Percentiles rank a stretch among this genome's conserved stretches.
Evolutionary conservation across 148 eudicot species (phyloP).

Genomic region (Amaranthus palmeri): DNA sequence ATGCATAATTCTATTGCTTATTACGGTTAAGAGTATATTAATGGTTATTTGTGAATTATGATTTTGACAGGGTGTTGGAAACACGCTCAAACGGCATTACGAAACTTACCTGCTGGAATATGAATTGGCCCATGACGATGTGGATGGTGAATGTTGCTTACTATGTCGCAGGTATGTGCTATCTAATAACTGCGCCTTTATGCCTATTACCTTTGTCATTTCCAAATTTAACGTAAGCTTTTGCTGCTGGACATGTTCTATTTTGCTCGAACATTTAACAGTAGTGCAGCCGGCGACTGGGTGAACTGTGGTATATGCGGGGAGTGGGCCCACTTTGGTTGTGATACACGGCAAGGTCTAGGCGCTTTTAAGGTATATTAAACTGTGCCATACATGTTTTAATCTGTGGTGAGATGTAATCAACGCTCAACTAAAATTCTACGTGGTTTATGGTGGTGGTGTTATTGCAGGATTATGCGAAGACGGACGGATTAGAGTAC

Average conservation of each 20-base stretch:
- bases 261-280: slow-evolving; percentile 26
- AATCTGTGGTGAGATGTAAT: too few species aligned
- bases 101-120: slow-evolving; percentile 90
- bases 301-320: slow-evolving; percentile 96
- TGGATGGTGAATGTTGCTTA: slow-evolving; percentile 97
- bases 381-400: background rate
- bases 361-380: slow-evolving; percentile 85
- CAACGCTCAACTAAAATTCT: too few species aligned
- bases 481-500: slow-evolving; percentile 96
- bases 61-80: slow-evolving; percentile 80
- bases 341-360: slow-evolving; percentile 92
- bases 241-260: background rate
- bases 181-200: background rate
- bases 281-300: slow-evolving; percentile 99
- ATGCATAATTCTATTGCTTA: too few species aligned
- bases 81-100: slow-evolving; percentile 91
- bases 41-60: background rate
- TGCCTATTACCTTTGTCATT: too few species aligned
- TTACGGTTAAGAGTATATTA: background rate
- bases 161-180: slow-evolving; percentile 72
- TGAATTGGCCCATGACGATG: slow-evolving; percentile 95
- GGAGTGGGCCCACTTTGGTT: slow-evolving; percentile 98
- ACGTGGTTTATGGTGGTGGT: background rate
- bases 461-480: slow-evolving; percentile 80
- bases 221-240: too few species aligned